These are phyloP conservation scores for Cercospora janseana DNA, from an alignment of 2,329 filamentous ascomycete genomes.

Conservation along the genomic window DNA sequence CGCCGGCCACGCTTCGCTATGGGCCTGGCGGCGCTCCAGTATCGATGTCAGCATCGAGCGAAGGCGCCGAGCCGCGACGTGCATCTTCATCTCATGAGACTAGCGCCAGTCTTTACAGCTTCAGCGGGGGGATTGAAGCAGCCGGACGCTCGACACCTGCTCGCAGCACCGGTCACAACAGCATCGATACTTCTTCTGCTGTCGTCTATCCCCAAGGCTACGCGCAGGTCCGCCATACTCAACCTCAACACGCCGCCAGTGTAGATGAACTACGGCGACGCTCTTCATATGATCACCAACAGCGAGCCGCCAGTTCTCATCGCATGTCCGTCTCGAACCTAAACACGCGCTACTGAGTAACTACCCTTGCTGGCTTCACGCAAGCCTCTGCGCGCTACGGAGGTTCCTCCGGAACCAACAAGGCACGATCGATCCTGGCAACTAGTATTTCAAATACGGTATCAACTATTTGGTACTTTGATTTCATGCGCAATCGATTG, in stretches of 20 bases:
- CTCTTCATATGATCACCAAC: constrained; percentile 27
- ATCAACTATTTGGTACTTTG: too few relatives aligned
- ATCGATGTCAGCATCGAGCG: constrained; percentile 17
- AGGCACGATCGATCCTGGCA: too few relatives aligned
- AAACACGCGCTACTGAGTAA: constrained; percentile 28
- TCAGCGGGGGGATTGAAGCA: constrained; percentile 29
- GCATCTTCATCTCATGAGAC: constrained; percentile 22
- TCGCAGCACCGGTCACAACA: constrained; percentile 14
- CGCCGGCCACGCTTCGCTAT: constrained; percentile 24
- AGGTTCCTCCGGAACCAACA: neutral
- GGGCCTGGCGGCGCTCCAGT: constrained; percentile 12
- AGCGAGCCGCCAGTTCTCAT: constrained; percentile 27
- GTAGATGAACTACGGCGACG: constrained; percentile 30
- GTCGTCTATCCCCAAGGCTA: constrained; percentile 18
- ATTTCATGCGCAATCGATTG: constrained; percentile 8
- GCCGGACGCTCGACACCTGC: constrained; percentile 19
- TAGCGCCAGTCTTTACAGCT: constrained; percentile 33
- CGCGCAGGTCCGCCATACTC: constrained; percentile 23
- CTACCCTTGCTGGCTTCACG: neutral
- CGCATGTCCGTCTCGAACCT: constrained; percentile 33
- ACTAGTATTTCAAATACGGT: too few relatives aligned
- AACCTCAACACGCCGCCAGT: constrained; percentile 31
- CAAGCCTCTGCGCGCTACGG: neutral
- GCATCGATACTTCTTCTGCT: constrained; percentile 14
- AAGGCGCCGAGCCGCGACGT: constrained; percentile 18